phyloP scores from a whole-genome alignment of 768 basidiomycete genomes.

The Aureoboletus auriporus region DNA sequence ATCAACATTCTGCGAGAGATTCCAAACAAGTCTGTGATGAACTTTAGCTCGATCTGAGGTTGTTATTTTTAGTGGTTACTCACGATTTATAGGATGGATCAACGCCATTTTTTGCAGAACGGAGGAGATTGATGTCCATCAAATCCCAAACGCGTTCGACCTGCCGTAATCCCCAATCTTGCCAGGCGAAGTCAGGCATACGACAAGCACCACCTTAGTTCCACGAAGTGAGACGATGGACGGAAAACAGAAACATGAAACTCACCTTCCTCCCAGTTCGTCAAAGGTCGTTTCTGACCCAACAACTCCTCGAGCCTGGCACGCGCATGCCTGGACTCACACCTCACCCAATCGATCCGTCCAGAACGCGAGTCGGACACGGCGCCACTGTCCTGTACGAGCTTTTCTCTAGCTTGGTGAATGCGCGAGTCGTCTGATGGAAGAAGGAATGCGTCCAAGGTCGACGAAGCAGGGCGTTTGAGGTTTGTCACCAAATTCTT shows the following conservation, averaged over 20 bases:
- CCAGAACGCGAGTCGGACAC: constrained; percentile 66
- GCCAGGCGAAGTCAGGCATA: constrained; percentile 87
- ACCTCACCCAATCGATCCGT: constrained; percentile 86
- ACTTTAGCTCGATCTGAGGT: constrained; percentile 1
- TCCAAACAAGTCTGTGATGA: constrained; percentile 76
- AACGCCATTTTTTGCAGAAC: constrained; percentile 73
- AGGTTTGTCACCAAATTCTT: constrained; percentile 55
- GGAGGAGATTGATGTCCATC: constrained; percentile 86
- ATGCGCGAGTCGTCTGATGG: constrained; percentile 90
- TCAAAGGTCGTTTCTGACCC: constrained; percentile 81
- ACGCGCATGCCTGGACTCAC: constrained; percentile 88
- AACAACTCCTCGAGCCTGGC: constrained; percentile 80
- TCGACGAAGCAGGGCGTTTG: constrained; percentile 81
- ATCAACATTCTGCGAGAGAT: constrained; percentile 95
- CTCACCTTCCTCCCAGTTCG: constrained; percentile 89
- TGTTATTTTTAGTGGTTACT: constrained; percentile 22
- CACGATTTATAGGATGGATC: constrained; percentile 91
- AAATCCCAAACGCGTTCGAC: constrained; percentile 95
- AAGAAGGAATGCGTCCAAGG: constrained; percentile 89
- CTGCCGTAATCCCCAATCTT: constrained; percentile 89
- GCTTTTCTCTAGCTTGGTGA: constrained; percentile 80
- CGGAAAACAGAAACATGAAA: neutral
- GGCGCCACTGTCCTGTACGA: constrained; percentile 65
- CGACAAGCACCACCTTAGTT: constrained; percentile 72
- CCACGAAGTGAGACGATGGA: neutral